Base-by-base conservation (phyloP, 2,329 filamentous ascomycete species). In the Elsinoe perseae region DNA sequence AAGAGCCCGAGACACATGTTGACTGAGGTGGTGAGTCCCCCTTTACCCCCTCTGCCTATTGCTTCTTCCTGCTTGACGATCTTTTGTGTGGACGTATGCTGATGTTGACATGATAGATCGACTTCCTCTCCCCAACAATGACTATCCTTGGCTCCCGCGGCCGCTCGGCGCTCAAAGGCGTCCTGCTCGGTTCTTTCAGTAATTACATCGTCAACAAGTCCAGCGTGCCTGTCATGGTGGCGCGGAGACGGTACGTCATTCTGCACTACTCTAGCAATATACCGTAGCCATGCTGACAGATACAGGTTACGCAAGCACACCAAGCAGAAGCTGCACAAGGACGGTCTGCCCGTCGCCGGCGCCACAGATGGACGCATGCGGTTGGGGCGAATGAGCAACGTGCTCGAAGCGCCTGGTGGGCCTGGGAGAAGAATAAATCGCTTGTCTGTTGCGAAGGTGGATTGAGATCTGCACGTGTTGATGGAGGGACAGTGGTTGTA, bases 141-240 rank as follows among this genome's bases (percentile, higher is more conserved):
- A 92, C 96, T 18, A 89, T 98, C 62, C 82, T 97, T 58, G 93
- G 93, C 50, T 95, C 90, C 60, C 81, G 93, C 64, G 93, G 93
- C 27, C 83, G 91, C 61, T 95, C 89, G 70, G 89, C 90, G 42
- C 77, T 98, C 56, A 97, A 97, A 72, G 92, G 91, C 67, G 92
- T 96, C 20, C 85, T 98, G 59, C 80, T 98, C 27, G 93, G 93
- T 23, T 96, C 91, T 0, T 97, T 98, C 72, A 95, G 89, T 59
- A 97, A 97, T 69, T 98, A 98, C 67, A 79, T 98, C 6, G 91
- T 98, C 28, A 95, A 90, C 34, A 97, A 97, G 74, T 95, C 89
- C 61, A 95, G 89, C 2, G 90, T 95, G 14, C 93, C 93, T 0
- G 93, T 98, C 59, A 98, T 98, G 93, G 93, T 97, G 32, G 93